Evolutionary conservation across 176 grass and related monocot genomes (phyloP), one percentile per base, ranked within the genome.

Genomic region (Panicum miliaceum): DNA sequence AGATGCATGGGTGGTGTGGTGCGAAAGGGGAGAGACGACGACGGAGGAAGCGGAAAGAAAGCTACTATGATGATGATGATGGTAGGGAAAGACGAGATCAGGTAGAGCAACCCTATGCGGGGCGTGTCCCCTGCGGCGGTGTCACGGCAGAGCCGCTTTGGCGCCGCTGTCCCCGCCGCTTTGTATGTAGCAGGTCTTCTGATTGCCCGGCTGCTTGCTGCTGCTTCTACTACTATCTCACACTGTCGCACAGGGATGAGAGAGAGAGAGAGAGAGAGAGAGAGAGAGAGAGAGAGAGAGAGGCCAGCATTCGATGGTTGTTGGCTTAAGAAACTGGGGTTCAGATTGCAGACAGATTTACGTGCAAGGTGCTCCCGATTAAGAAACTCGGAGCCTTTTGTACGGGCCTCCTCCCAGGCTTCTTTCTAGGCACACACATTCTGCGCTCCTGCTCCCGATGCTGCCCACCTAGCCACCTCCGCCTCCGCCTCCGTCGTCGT

Each of bases 351-450:
- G 84, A 88, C 75, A 73, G 77, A 89, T 75, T 84, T 76, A 86
- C 73, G 88, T 82, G 81, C 85, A 85, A 93, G 85, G 73, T 70
- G 83, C 78, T 82, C 25, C 80, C 88, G 73, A 84, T 80, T 77
- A 90, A 87, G 76, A 89, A 83, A 86, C 47, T 43, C 61, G 22
- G 0, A 14, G 23, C 29, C 45, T 26, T 76, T 81, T 76, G 83
- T 94, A 94, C 89, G 74, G 66, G 63, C 37, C 86, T 79, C 37
- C 86, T 79, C 78, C 46, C 59, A 87, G 79, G 51, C 35, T 81
- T 38, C 83, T 95, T 96, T 92, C 93, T 87, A 88, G 96, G 91
- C 87, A 90, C 96, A 95, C 91, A 92, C 93, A 96, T 99, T 86
- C 88, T 94, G 91, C 91, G 86, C 81, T 95, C 89, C 96, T 99